Evolutionary conservation across 345 rosid genomes (phyloP), one percentile per base, ranked within the genome.

Genomic region (Erucastrum elatum): DNA sequence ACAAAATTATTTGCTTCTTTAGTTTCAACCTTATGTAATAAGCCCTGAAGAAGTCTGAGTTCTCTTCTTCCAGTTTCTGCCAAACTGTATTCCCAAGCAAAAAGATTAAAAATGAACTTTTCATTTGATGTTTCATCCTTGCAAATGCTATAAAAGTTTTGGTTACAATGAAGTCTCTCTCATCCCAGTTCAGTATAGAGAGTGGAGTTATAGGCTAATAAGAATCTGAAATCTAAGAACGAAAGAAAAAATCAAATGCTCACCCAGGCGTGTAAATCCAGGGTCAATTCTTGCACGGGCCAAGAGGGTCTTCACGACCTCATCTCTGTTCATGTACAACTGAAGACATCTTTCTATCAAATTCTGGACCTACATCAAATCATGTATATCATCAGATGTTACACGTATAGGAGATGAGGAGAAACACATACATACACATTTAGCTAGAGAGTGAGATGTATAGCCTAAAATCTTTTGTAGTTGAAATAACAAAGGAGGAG

Each of bases 31-130:
- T 88, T 67, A 96, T 87, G 75, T 96, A 96, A 82, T 96, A 96
- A 39, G 94, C 93, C 86, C 96, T 87, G 87, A 96, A 96, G 81
- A 96, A 96, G 62, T 90, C 97, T 25, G 88, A 88, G 81, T 96
- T 96, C 76, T 96, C 99, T 85, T 96, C 99, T 87, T 96, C 99
- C 88, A 96, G 74, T 86, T 96, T 96, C 91, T 93, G 98, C 99
- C 99, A 96, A 70, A 95, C 99, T 95, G 78, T 70, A 82, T 56
- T 72, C 26, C 21, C 53, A 30, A 61, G 1, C n/a, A 62, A 4
- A 5, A 7, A 2, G 9, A 33, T 78, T 56, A 78, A 33, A 11
- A 56, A 17, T 27, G 16, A 44, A 76, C n/a, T 6, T 25, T 49
- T 6, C 63, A 21, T 21, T 64, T 8, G 44, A 63, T 62, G 75